Evolutionary conservation across 345 rosid species (phyloP), one percentile per base, ranked within the genome.

Genomic region (Pseudoturritis turrita): DNA sequence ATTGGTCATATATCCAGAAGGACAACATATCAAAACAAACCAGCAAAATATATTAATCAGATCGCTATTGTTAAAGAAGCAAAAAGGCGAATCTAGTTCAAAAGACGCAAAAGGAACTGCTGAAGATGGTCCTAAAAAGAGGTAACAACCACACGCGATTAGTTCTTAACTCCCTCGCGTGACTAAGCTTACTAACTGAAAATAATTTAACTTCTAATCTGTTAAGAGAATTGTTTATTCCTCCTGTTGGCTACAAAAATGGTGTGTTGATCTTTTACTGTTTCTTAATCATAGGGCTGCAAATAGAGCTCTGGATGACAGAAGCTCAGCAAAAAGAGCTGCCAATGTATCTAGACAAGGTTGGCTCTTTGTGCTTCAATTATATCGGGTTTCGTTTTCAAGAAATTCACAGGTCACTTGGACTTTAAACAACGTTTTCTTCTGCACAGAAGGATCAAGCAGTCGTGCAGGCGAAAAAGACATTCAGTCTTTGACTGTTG

Each of bases 21-120:
- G 78, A 45, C 98, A 91, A 76, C 76, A 68, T 66, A 89, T 94
- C 81, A 86, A 83, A 81, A 94, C 98, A 35, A 86, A 94, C 75
- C 97, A 85, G 84, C 86, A 88, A 65, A 94, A 94, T 77, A 94
- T 91, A 79, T 73, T 94, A 67, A 91, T 94, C 65, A 84, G 98
- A 81, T 87, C 98, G 1, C 98, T 94, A 55, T 78, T 81, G 71
- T 74, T 90, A 36, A 86, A 81, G 84, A 88, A 85, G 72, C 93
- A 82, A 55, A 91, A 79, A 79, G 82, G 83, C 45, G 91, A 88
- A 68, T 73, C 91, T 54, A 75, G 79, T 72, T 81, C 84, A 3
- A 92, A 87, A 81, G 88, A 77, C 29, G 79, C 62, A 13, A 90
- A 88, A 72, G 85, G 77, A 52, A 78, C 54, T 33, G 37, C 85